A percentile compares a stretch with the other conserved stretches of the same genome.
phyloP scores from a whole-genome alignment of 2,329 filamentous ascomycete species.

The Xylariaceae sp. region DNA sequence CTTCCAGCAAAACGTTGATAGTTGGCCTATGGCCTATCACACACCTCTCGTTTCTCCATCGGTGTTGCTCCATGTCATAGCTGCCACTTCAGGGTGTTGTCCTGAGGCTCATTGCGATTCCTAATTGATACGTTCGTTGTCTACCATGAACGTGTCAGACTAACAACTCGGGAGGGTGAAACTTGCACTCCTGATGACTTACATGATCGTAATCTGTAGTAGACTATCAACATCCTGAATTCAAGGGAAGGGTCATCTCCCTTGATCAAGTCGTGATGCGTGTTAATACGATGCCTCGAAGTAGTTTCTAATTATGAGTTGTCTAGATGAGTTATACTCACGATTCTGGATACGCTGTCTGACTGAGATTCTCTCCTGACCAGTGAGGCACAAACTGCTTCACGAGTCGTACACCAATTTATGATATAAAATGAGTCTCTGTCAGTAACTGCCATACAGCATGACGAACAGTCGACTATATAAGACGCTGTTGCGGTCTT shows the following conservation, averaged over 20 bases:
- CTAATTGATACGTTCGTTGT: not conserved
- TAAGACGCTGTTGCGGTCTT: not conserved
- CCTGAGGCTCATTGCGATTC: not conserved
- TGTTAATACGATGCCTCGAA: too few relatives aligned
- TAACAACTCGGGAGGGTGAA: too few relatives aligned
- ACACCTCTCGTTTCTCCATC: not conserved
- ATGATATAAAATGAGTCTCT: not conserved
- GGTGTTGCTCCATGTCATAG: not conserved
- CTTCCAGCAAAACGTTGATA: not conserved
- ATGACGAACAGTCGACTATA: not conserved
- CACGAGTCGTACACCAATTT: not conserved
- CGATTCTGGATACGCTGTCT: too few relatives aligned
- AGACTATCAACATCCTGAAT: too few relatives aligned
- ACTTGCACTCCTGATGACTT: too few relatives aligned
- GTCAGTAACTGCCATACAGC: not conserved
- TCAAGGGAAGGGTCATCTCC: too few relatives aligned
- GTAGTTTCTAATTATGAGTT: too few relatives aligned
- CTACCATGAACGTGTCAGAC: not conserved
- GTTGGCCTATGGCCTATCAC: not conserved
- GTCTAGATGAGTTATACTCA: too few relatives aligned
- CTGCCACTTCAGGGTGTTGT: too few relatives aligned
- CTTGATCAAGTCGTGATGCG: too few relatives aligned
- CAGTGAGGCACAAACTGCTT: not conserved
- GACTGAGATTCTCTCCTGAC: not conserved
- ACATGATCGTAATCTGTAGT: too few relatives aligned